A percentile compares a stretch with the other conserved stretches of the same genome.
These are phyloP conservation scores for Rosa rugosa DNA, from an alignment of 306 rosid species.

Conservation along the genomic window DNA sequence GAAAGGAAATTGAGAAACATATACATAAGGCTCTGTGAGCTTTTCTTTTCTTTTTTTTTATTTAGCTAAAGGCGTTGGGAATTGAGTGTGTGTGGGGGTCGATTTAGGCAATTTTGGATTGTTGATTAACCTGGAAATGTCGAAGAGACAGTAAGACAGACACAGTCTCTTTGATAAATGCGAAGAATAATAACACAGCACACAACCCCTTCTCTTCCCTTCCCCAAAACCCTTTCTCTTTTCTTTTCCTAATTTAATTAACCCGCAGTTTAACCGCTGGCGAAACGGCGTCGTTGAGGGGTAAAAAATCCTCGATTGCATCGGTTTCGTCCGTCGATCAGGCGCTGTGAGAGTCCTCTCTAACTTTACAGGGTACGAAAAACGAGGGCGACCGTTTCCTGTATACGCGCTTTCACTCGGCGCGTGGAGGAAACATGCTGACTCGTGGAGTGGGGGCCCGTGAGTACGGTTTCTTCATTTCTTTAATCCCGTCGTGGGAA, in stretches of 20 bases:
- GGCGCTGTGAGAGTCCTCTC: neutral
- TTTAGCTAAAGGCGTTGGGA: conserved; percentile 31
- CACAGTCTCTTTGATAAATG: conserved; percentile 43
- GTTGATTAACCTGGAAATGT: conserved; percentile 34
- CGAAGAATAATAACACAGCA: conserved; percentile 18
- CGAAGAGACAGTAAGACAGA: conserved; percentile 26
- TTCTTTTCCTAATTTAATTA: neutral
- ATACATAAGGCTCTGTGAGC: conserved; percentile 18
- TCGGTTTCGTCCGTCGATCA: neutral
- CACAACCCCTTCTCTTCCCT: conserved; percentile 21
- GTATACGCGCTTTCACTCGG: neutral
- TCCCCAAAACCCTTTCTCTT: conserved; percentile 5
- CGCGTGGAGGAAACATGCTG: neutral
- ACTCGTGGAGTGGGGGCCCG: too few relatives aligned
- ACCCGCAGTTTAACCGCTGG: neutral
- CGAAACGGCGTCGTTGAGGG: conserved; percentile 6
- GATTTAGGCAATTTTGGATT: conserved; percentile 10
- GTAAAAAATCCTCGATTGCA: neutral
- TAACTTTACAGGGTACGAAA: conserved; percentile 20
- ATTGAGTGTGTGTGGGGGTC: conserved; percentile 31
- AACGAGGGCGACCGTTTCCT: neutral
- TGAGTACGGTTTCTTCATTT: too few relatives aligned
- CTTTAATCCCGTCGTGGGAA: neutral
- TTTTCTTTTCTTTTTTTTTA: neutral
- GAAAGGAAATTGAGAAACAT: conserved; percentile 19